Base-by-base conservation (phyloP, 495 filamentous ascomycete species). In the Acidiella bohemica region DNA sequence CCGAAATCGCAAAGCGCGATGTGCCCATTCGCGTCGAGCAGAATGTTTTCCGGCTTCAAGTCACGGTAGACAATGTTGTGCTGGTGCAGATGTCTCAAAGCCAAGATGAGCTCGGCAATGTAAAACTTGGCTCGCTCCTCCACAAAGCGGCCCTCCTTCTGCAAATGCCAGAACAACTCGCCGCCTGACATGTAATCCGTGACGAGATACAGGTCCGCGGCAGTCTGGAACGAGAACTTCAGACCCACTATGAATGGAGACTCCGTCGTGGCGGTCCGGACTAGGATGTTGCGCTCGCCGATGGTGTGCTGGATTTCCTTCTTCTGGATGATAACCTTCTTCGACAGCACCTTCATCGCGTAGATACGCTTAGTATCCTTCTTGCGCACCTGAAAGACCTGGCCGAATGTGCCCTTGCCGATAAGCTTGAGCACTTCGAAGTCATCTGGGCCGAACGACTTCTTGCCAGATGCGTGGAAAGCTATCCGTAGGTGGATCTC, bases 101-200 rank as follows among this genome's bases (percentile, higher is more conserved):
- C 86, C 29, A 96, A 70, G 46, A 99, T 96, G 38, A 96, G 71
- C 60, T 99, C 90, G 11, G 90, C 92, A 57, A 96, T 96, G 58
- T 99, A 99, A 57, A 99, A 99, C 61, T 93, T 97, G 36, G 92
- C 90, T 5, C 90, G 76, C 42, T 78, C 80, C 63, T 96, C 90
- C 48, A 87, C 76, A 58, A 99, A 99, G 13, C 86, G 79, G 28
- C 92, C 92, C 56, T 96, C 90, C 61, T 92, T 93, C 57, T 97
- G 90, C 30, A 99, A 63, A 65, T 99, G 90, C 86, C 88, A 99
- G 62, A 99, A 99, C 1, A 99, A 65, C 57, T 96, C 90, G 25
- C 90, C 92, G 4, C 90, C 90, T 4, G 92, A 96, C 90, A 99
- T 96, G 67, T 93, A 99, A 56, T 95, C 92, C n/a, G 92, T 96